Evolutionary conservation across 2,329 filamentous ascomycete genomes (phyloP).

Genomic region (Didymella glomerata): DNA sequence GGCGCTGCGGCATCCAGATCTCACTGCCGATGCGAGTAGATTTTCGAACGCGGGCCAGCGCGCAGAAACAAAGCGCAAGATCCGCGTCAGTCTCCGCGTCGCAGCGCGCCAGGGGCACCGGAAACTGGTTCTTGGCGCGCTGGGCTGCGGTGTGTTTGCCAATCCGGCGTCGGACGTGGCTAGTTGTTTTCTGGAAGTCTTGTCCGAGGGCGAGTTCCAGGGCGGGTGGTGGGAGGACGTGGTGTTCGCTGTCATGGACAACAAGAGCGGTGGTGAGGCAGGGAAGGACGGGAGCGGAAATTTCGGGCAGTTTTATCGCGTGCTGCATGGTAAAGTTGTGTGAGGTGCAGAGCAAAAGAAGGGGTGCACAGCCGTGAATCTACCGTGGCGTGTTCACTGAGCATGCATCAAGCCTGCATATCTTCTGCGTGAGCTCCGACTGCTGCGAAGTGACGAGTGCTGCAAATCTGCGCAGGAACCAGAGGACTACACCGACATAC

Average conservation of each 20-base stretch:
- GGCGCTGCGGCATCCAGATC: conserved; percentile 59
- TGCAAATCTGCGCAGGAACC: no score
- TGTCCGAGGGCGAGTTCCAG: conserved; percentile 67
- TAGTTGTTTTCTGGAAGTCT: conserved; percentile 67
- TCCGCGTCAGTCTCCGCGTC: conserved; percentile 67
- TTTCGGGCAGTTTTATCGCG: conserved; percentile 57
- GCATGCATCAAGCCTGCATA: no score
- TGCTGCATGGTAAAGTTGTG: conserved; percentile 38
- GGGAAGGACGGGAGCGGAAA: conserved; percentile 57
- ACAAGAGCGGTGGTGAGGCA: conserved; percentile 34
- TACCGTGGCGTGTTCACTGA: no score
- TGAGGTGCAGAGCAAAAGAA: no score
- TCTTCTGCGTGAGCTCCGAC: no score
- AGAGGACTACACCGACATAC: no score
- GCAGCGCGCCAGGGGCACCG: conserved; percentile 66
- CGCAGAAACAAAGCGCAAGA: conserved; percentile 68
- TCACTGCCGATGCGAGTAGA: neutral
- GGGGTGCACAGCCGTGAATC: no score
- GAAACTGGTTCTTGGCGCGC: conserved; percentile 70
- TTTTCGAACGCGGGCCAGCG: conserved; percentile 52
- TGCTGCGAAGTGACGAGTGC: no score
- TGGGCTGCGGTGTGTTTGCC: conserved; percentile 73
- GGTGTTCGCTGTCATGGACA: conserved; percentile 69
- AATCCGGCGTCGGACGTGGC: conserved; percentile 72
- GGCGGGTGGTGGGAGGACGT: conserved; percentile 72